phyloP scores from a whole-genome alignment of 495 filamentous ascomycete species.

The Xylaria sp. region DNA sequence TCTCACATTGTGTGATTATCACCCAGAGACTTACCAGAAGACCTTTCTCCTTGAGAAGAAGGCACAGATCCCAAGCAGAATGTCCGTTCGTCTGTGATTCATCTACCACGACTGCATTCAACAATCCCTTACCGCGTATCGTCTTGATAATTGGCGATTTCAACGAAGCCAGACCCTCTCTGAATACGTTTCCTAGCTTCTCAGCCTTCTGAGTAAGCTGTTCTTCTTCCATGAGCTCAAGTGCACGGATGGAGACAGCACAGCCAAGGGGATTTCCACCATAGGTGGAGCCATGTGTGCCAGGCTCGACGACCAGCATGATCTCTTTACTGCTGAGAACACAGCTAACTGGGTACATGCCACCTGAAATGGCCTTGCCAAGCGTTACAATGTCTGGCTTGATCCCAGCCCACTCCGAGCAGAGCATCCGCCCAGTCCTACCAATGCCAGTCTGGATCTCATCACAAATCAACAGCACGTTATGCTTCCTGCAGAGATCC shows the following conservation, averaged over 20 bases:
- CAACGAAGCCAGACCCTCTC: conserved; percentile 72
- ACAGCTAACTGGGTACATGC: conserved; percentile 97
- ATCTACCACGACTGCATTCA: conserved; percentile 97
- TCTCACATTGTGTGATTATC: conserved; percentile 3
- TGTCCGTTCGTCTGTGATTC: conserved; percentile 84
- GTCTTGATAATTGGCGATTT: conserved; percentile 80
- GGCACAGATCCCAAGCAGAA: conserved; percentile 95
- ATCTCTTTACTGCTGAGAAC: conserved; percentile 89
- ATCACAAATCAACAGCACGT: conserved; percentile 94
- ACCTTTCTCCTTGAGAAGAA: conserved; percentile 95
- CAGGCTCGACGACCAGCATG: conserved; percentile 97
- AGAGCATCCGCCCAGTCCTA: conserved; percentile 90
- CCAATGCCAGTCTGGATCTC: conserved; percentile 99
- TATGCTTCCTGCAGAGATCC: conserved; percentile 89
- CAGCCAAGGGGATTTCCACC: conserved; percentile 97
- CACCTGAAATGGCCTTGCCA: conserved; percentile 96
- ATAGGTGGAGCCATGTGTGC: conserved; percentile 96
- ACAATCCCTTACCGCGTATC: conserved; percentile 89
- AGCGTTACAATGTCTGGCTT: conserved; percentile 94
- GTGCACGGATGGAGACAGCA: conserved; percentile 93
- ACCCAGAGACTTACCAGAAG: conserved; percentile 69
- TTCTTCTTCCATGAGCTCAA: conserved; percentile 94
- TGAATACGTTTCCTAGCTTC: conserved; percentile 81
- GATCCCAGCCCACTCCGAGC: conserved; percentile 92
- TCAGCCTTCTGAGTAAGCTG: conserved; percentile 83